Evolutionary conservation across 208 protist species (phyloP).

Genomic region (Acanthamoeba sp.): DNA sequence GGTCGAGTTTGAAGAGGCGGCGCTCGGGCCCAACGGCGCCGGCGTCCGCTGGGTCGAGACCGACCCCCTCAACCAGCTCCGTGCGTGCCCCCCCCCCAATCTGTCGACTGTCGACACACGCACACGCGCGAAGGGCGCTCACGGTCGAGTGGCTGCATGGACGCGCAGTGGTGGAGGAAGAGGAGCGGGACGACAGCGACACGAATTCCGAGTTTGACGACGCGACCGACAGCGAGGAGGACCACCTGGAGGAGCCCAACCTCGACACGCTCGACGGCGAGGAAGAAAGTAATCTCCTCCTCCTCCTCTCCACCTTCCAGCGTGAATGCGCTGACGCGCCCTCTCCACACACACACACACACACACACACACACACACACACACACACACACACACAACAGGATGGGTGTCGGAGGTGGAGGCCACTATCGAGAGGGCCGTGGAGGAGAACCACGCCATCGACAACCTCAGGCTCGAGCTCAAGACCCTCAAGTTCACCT

Average conservation of each 20-base stretch:
- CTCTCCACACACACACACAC: too few species aligned
- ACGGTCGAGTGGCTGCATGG: not conserved
- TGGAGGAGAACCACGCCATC: conserved; percentile 67
- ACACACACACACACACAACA: too few species aligned
- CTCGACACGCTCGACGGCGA: conserved; percentile 37
- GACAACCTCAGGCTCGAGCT: conserved; percentile 62
- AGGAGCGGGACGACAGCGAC: conserved; percentile 38
- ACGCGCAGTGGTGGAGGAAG: conserved; percentile 33
- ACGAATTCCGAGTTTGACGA: not conserved
- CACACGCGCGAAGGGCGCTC: too few species aligned
- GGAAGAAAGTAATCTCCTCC: not conserved
- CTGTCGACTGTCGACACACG: not conserved
- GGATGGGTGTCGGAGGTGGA: conserved; percentile 71
- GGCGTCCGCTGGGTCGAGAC: not conserved
- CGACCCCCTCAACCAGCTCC: conserved; percentile 24
- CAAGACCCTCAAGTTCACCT: conserved; percentile 70
- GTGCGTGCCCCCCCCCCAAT: not conserved
- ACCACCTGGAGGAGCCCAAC: not conserved
- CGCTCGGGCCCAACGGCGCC: not conserved
- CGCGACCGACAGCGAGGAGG: conserved; percentile 2
- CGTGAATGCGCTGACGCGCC: not conserved
- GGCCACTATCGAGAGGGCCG: conserved; percentile 29
- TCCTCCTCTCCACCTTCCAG: not conserved
- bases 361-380: too few species aligned
- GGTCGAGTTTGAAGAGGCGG: not conserved